Evolutionary conservation across 805 yeast species (phyloP).

Genomic region (Lipomyces starkeyi): DNA sequence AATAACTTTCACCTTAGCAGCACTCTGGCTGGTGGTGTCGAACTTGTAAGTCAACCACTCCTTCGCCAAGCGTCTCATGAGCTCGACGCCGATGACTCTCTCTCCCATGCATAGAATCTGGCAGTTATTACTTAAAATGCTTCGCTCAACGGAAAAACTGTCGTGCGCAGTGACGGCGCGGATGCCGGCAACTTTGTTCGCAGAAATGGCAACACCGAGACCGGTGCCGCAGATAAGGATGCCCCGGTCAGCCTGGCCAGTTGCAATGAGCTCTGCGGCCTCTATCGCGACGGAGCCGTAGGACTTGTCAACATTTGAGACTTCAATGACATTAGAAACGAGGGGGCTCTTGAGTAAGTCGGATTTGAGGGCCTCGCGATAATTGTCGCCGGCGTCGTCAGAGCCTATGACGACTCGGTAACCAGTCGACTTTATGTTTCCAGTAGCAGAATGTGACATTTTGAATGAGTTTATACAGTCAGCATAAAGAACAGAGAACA

Average conservation of each 20-base stretch:
- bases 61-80: slow-evolving; percentile 52
- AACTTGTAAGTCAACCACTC: slow-evolving; percentile 55
- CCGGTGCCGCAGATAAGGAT: slow-evolving; percentile 58
- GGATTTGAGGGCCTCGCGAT: slow-evolving; percentile 22
- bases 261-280: slow-evolving; percentile 51
- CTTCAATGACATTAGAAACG: slow-evolving; percentile 25
- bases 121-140: slow-evolving; percentile 53
- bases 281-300: slow-evolving; percentile 54
- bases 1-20: slow-evolving; percentile 48
- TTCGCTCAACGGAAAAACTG: slow-evolving; percentile 55
- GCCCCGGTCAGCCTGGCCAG: slow-evolving; percentile 54
- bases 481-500: not conserved
- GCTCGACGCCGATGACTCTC: slow-evolving; percentile 54
- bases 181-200: slow-evolving; percentile 56
- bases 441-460: not conserved
- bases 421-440: not conserved
- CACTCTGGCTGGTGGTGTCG: slow-evolving; percentile 51
- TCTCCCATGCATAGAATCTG: slow-evolving; percentile 58
- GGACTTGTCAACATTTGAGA: slow-evolving; percentile 19
- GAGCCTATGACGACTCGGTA: slow-evolving; percentile 30
- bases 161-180: slow-evolving; percentile 59
- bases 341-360: slow-evolving; percentile 27
- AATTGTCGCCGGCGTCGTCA: slow-evolving; percentile 30
- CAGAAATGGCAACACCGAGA: slow-evolving; percentile 56
- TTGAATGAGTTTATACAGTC: not conserved